Base-by-base conservation (phyloP, 2,329 filamentous ascomycete species). In the Fusarium sp. region DNA sequence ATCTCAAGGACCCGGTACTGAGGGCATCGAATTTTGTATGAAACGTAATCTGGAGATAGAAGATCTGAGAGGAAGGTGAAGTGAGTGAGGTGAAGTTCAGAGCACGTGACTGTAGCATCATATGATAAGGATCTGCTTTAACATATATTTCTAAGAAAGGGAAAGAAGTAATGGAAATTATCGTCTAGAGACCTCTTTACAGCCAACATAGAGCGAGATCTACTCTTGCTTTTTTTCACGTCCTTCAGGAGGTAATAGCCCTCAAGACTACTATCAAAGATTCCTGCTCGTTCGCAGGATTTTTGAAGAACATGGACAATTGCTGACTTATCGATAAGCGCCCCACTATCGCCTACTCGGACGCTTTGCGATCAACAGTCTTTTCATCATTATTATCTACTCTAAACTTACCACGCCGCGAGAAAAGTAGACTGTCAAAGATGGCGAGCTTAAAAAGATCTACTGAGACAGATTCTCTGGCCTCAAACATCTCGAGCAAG, bases 401-500 rank as follows among this genome's bases (percentile, higher is more conserved):
- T 62, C 54, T 66, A 60, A 59, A 63, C 57, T 44, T 18, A 49
- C 45, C 54, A 49, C 60, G 39, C 45, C 39, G 58, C 51, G 42
- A 25, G 46, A 62, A 25, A 44, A 52, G 39, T 42, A 56, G 39
- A 39, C 45, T 45, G 58, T 52, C 61, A 71, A 82, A 74, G 10
- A 92, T 92, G 90, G 89, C 90, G 66, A 92, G 89, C 77, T 85
- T 92, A 69, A 92, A 92, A 80, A 82, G 90, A 78, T 84, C 86
- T 14, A 79, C 85, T 49, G 86, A 85, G 31, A 81, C 83, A 31
- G 88, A 89, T 61, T 83, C 87, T 16, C 80, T 85, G 67, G 87
- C 91, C 35, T 86, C 91, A 51, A 97, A 93, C 79, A 92, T 98
- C 73, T 95, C 94, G 37, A 98, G 93, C 88, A 99, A 98, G 84